These are phyloP conservation scores for Agastache rugosa DNA, from an alignment of 257 asterid genomes.

Conservation along the genomic window DNA sequence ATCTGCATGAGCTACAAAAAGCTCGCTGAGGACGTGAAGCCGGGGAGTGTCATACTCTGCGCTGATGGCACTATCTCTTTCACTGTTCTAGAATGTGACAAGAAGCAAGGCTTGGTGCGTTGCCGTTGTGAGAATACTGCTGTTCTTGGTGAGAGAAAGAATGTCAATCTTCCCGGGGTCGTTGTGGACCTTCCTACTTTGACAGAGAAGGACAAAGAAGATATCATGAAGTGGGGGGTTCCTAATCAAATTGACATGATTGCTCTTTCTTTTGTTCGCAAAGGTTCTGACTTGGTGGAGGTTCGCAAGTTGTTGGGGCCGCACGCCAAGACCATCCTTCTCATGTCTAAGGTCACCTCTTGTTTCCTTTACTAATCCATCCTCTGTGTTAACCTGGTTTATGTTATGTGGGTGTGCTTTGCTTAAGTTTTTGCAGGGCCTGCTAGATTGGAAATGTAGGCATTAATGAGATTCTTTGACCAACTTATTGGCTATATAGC, in stretches of 20 bases:
- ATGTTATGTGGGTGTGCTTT: slow-evolving; percentile 2
- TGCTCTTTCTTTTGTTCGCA: slow-evolving; percentile 79
- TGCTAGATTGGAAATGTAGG: slow-evolving; percentile 2
- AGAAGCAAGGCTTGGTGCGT: slow-evolving; percentile 53
- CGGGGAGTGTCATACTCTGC: slow-evolving; percentile 65
- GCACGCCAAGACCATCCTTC: slow-evolving; percentile 69
- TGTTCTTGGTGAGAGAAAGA: slow-evolving; percentile 73
- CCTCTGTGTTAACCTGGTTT: neutral
- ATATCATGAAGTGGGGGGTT: slow-evolving; percentile 72
- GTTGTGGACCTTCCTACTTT: slow-evolving; percentile 74
- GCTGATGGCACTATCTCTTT: slow-evolving; percentile 75
- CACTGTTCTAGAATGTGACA: slow-evolving; percentile 60
- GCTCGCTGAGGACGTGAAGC: slow-evolving; percentile 61
- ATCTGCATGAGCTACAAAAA: slow-evolving; percentile 79
- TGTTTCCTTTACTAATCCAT: slow-evolving; percentile 3
- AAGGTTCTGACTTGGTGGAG: slow-evolving; percentile 72
- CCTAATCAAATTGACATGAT: slow-evolving; percentile 74
- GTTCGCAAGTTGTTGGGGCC: slow-evolving; percentile 70
- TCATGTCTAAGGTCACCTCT: slow-evolving; percentile 70
- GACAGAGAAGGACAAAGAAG: slow-evolving; percentile 78
- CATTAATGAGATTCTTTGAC: neutral
- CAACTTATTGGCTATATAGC: neutral
- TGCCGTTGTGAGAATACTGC: slow-evolving; percentile 75
- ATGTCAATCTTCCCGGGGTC: slow-evolving; percentile 79
- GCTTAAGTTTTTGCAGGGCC: neutral